Conservation (phyloP, 139 green algal species). For the Zygnema circumcarinatum region DNA sequence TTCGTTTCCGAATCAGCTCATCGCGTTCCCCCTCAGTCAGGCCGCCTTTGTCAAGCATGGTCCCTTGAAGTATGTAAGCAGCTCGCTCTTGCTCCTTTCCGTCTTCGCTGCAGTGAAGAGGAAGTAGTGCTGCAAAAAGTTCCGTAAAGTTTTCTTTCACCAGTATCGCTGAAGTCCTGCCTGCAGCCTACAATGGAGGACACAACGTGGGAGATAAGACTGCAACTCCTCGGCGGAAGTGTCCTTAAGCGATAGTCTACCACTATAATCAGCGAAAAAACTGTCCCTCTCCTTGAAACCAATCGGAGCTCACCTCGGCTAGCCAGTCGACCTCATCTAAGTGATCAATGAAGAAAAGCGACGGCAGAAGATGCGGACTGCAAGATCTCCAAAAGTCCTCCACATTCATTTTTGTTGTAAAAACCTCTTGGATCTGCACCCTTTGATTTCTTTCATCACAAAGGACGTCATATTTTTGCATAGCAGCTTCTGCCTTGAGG, state of each 20-base stretch:
- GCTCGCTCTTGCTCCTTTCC: neutral
- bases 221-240: too few relatives aligned
- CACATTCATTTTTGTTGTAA: neutral
- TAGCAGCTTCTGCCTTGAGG: too few relatives aligned
- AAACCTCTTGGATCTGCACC: neutral
- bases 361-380: neutral
- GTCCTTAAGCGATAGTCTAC: neutral
- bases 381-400: conserved; percentile 15
- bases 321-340: conserved; percentile 2
- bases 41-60: conserved; percentile 4
- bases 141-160: conserved; percentile 3
- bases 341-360: neutral
- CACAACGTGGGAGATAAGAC: too few relatives aligned
- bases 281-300: too few relatives aligned
- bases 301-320: neutral
- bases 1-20: conserved; percentile 18
- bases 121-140: conserved; percentile 11
- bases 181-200: neutral
- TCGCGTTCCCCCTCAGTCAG: conserved; percentile 1
- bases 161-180: neutral
- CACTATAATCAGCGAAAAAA: neutral
- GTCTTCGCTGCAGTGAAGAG: neutral
- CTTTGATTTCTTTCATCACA: too few relatives aligned
- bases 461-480: too few relatives aligned
- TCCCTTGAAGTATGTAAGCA: conserved; percentile 1